A percentile compares a stretch with the other conserved stretches of the same genome.
phyloP scores from a whole-genome alignment of 2,329 filamentous ascomycete genomes.

The Talaromyces marneffei region DNA sequence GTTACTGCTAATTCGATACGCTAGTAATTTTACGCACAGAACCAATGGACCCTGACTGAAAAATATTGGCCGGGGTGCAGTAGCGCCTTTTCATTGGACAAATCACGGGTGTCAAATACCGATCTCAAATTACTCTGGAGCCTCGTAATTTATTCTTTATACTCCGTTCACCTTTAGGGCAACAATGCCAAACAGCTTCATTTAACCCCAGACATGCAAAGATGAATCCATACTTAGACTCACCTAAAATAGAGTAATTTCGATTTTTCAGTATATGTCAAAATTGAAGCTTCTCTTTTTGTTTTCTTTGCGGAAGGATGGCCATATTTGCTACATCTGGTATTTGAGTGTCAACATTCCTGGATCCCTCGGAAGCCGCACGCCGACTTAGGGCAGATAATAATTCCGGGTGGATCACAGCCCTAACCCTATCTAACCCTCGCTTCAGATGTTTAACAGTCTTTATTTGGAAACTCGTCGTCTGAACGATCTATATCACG shows the following conservation, averaged over 20 bases:
- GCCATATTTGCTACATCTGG: background rate
- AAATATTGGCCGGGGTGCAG: background rate
- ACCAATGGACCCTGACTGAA: background rate
- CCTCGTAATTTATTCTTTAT: background rate
- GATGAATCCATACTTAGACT: too few species aligned
- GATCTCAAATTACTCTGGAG: background rate
- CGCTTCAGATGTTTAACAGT: too few species aligned
- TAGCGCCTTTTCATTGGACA: background rate
- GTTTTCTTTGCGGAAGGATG: too few species aligned
- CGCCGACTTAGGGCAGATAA: background rate
- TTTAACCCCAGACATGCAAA: too few species aligned
- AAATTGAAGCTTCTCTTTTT: background rate
- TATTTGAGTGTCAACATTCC: conserved; percentile 7
- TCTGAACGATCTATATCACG: background rate
- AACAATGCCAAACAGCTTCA: background rate
- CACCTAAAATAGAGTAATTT: background rate
- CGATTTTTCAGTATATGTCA: too few species aligned
- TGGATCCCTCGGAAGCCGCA: conserved; percentile 12
- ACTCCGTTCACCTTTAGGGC: too few species aligned
- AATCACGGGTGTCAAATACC: background rate
- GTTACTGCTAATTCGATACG: background rate
- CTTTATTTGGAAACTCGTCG: background rate
- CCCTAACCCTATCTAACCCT: background rate
- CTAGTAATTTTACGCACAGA: background rate
- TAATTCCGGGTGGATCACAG: background rate